phyloP scores from a whole-genome alignment of 192 early-diverging fungal genomes.

The Linnemannia elongata region DNA sequence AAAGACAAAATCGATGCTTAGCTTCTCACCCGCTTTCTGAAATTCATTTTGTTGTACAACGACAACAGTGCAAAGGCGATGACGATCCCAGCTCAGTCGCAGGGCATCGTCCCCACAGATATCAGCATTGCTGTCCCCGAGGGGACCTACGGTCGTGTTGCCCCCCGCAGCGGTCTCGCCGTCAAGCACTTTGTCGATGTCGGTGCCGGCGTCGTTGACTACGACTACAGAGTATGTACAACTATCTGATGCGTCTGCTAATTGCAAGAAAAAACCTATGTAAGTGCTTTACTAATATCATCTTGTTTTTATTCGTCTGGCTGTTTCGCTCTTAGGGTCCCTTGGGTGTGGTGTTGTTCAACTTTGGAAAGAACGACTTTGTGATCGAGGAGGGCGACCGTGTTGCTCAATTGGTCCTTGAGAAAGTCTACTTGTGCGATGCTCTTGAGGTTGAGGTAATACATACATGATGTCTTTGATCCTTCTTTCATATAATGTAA shows the following conservation, averaged over 20 bases:
- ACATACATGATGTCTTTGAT: no score
- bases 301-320: background rate
- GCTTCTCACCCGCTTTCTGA: no score
- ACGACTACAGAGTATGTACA: slow-evolving; percentile 65
- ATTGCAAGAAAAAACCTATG: background rate
- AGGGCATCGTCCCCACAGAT: slow-evolving; percentile 88
- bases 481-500: no score
- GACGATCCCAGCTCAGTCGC: slow-evolving; percentile 83
- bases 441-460: slow-evolving; percentile 83
- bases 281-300: background rate
- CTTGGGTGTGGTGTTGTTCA: slow-evolving; percentile 89
- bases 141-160: slow-evolving; percentile 95
- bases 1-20: no score
- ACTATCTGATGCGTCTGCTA: background rate
- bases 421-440: slow-evolving; percentile 84
- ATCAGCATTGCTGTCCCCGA: slow-evolving; percentile 86
- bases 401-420: slow-evolving; percentile 96
- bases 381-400: slow-evolving; percentile 90
- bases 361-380: slow-evolving; percentile 82
- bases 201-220: slow-evolving; percentile 93
- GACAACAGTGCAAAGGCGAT: slow-evolving; percentile 64
- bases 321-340: slow-evolving; percentile 64
- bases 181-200: slow-evolving; percentile 91
- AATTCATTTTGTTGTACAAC: no score
- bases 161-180: slow-evolving; percentile 93